Base-by-base conservation (phyloP, 1,139 yeast genomes). In the Saccharomycopsis phalli region DNA sequence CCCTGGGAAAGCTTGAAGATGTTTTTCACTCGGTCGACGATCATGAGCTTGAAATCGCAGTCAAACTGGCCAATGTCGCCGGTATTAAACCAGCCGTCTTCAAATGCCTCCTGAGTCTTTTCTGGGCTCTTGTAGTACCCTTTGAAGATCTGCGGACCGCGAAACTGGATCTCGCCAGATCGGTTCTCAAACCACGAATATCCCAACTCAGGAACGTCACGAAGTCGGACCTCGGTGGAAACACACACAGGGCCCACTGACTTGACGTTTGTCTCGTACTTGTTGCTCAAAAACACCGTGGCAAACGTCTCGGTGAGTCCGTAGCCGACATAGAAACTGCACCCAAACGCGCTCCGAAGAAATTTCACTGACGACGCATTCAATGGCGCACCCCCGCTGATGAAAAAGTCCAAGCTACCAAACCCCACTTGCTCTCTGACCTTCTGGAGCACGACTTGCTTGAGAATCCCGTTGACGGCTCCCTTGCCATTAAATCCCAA, bases 1-100 rank as follows among this genome's bases (percentile, higher is more conserved):
- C 78, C 78, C 55, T 72, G 77, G 4, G 76, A 59, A 51, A 72
- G 60, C 52, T 72, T 72, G 61, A 70, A 72, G 56, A 71, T 71
- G 53, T 71, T 72, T 57, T 72, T 72, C 26, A 71, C 76, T 49
- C 78, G 56, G 50, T 72, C 78, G 46, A 72, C 61, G 38, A 72
- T 68, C 40, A 50, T 62, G 11, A 72, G 54, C 48, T 68, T 59
- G 29, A 69, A 70, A 14, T 59, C 59, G 1, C 50, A 49, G 11
- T 56, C 59, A 32, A 72, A 51, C 37, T 62, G 58, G 3, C 73
- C 76, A 50, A 72, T 67, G 52, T 72, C 78, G 45, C 81, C 81
- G 23, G 81, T 74, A 33, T 61, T 54, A 54, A 73, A 74, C 78
- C 77, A 74, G 2, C 78, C 79, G 13, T 55, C 48, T 45, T 68